These are phyloP conservation scores for Podila epicladia DNA, from an alignment of 192 early-diverging fungal species.

Conservation along the genomic window DNA sequence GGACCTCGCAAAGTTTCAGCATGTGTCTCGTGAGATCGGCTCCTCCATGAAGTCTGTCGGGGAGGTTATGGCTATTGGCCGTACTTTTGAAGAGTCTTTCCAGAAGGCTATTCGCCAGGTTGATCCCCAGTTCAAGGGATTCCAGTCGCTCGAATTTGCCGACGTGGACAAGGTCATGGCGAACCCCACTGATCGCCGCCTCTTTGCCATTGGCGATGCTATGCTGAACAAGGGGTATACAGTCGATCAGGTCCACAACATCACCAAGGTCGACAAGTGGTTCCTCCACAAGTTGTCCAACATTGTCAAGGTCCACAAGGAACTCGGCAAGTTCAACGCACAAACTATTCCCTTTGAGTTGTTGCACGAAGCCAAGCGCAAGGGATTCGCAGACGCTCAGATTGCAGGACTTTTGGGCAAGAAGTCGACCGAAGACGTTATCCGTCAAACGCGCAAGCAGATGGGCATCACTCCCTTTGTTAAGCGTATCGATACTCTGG, in stretches of 20 bases:
- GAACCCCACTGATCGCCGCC: conserved; percentile 92
- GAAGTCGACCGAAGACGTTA: conserved; percentile 67
- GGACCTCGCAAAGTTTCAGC: conserved; percentile 96
- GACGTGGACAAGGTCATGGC: conserved; percentile 89
- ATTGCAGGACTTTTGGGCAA: conserved; percentile 70
- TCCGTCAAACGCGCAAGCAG: conserved; percentile 76
- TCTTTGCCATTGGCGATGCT: conserved; percentile 97
- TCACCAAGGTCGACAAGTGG: conserved; percentile 97
- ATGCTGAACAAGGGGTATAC: conserved; percentile 88
- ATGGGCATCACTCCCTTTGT: conserved; percentile 87
- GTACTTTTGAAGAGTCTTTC: conserved; percentile 95
- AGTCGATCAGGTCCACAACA: conserved; percentile 89
- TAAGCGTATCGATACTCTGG: conserved; percentile 96
- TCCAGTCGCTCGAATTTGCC: conserved; percentile 59
- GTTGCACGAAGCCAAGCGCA: conserved; percentile 81
- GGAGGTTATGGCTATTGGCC: conserved; percentile 98
- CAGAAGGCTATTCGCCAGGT: conserved; percentile 94
- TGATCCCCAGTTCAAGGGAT: conserved; percentile 93
- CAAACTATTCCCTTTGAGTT: conserved; percentile 66
- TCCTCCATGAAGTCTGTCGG: conserved; percentile 97
- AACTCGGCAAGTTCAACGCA: conserved; percentile 59
- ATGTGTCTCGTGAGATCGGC: conserved; percentile 86
- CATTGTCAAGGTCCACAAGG: conserved; percentile 83
- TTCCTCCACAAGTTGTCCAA: conserved; percentile 95
- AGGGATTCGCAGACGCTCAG: conserved; percentile 91